Conservation (phyloP, 805 yeast genomes). For the Debaryomyces prosopidis region DNA sequence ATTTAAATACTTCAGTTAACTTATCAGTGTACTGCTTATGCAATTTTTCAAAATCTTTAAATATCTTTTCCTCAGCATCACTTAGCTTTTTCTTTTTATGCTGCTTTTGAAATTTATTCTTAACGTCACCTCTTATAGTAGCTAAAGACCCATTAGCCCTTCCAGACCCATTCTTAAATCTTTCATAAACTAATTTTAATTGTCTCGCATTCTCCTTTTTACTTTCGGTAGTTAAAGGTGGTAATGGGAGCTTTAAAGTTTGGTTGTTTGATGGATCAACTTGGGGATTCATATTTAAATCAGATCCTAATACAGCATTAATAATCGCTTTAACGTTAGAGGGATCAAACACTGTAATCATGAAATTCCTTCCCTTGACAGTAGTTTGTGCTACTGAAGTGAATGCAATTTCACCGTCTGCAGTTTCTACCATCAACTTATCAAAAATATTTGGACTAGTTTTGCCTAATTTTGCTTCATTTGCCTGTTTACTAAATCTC, state of each 20-base stretch:
- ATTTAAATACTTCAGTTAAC: constrained; percentile 55
- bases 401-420: constrained; percentile 49
- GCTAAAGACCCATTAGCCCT: constrained; percentile 48
- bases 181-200: constrained; percentile 67
- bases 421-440: constrained; percentile 50
- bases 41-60: constrained; percentile 64
- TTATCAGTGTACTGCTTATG: constrained; percentile 64
- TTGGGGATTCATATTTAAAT: constrained; percentile 78
- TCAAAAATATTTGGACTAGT: constrained; percentile 69
- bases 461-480: constrained; percentile 68
- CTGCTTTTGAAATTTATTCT: constrained; percentile 60
- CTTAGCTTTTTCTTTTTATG: constrained; percentile 51
- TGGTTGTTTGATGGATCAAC: constrained; percentile 71
- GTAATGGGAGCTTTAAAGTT: constrained; percentile 69
- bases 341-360: constrained; percentile 88
- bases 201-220: constrained; percentile 56
- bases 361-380: constrained; percentile 64
- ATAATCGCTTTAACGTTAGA: constrained; percentile 65
- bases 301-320: constrained; percentile 67
- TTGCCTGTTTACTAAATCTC: constrained; percentile 53
- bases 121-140: constrained; percentile 46
- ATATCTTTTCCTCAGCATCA: constrained; percentile 55
- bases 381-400: constrained; percentile 71
- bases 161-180: constrained; percentile 51
- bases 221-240: constrained; percentile 71